Conservation (phyloP, 495 filamentous ascomycete species). For the Trichodelitschia bisporula region DNA sequence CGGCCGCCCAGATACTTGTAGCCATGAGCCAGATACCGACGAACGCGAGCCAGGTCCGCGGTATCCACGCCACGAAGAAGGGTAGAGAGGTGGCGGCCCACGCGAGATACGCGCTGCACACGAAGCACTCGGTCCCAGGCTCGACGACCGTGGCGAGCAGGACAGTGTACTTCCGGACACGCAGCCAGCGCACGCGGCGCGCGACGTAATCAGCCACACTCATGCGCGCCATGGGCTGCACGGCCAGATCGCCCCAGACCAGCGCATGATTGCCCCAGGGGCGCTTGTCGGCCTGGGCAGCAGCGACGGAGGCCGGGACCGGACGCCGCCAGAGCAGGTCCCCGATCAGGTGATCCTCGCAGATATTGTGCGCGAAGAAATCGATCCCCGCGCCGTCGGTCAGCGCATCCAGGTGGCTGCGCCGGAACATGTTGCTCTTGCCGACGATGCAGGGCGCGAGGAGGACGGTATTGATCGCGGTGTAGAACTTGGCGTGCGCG, state of each 20-base stretch:
- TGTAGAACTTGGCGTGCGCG: constrained; percentile 94
- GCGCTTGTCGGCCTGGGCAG: constrained; percentile 14
- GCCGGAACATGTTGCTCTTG: constrained; percentile 96
- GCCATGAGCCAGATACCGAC: constrained; percentile 35
- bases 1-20: constrained; percentile 41
- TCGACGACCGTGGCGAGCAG: constrained; percentile 77
- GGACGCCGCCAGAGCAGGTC: constrained; percentile 60
- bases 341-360: constrained; percentile 90
- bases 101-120: constrained; percentile 40
- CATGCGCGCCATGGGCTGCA: constrained; percentile 74
- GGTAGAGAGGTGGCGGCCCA: constrained; percentile 47
- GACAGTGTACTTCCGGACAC: constrained; percentile 88
- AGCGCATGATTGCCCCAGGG: constrained; percentile 56
- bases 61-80: constrained; percentile 29
- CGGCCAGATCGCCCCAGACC: constrained; percentile 59
- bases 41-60: constrained; percentile 46
- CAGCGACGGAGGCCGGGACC: constrained; percentile 15
- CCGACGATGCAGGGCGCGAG: constrained; percentile 87
- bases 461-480: constrained; percentile 80
- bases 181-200: constrained; percentile 70
- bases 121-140: constrained; percentile 71
- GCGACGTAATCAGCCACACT: constrained; percentile 56
- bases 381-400: constrained; percentile 50
- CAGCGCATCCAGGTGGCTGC: constrained; percentile 61
- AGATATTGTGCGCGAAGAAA: constrained; percentile 87